These are phyloP conservation scores for Daedalea quercina DNA, from an alignment of 768 basidiomycete genomes.

Conservation along the genomic window DNA sequence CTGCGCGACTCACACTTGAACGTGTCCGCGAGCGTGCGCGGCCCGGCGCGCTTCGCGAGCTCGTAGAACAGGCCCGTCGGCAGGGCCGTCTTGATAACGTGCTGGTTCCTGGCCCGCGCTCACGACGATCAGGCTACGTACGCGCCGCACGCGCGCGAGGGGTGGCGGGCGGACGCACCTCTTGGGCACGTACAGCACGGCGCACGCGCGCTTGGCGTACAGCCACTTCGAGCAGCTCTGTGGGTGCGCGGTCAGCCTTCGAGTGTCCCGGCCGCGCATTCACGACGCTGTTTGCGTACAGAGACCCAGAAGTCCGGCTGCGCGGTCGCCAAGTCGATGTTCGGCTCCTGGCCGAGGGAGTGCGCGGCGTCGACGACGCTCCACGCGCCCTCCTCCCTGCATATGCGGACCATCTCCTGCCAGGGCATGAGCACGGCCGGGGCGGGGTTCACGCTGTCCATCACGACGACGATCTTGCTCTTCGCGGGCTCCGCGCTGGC, in stretches of 20 bases:
- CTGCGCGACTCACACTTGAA: too few species aligned
- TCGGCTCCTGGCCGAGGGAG: conserved; percentile 55
- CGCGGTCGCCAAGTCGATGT: conserved; percentile 40
- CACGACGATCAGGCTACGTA: too few species aligned
- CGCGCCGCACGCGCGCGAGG: too few species aligned
- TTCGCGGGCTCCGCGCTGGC: conserved; percentile 3
- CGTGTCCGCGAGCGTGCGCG: conserved; percentile 15
- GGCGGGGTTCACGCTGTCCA: conserved; percentile 61
- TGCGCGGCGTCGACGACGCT: conserved; percentile 77
- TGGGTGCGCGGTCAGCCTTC: not conserved
- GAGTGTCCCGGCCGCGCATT: too few species aligned
- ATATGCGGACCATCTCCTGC: conserved; percentile 58
- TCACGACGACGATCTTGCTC: conserved; percentile 51
- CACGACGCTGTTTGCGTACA: conserved; percentile 30
- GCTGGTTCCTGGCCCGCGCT: conserved; percentile 46
- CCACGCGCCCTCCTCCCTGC: conserved; percentile 49
- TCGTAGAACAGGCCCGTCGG: conserved; percentile 47
- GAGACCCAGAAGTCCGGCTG: conserved; percentile 73
- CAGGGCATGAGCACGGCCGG: conserved; percentile 59
- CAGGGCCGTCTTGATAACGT: conserved; percentile 47
- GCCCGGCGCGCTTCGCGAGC: conserved; percentile 27
- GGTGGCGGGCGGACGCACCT: conserved; percentile 27
- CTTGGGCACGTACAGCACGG: conserved; percentile 57
- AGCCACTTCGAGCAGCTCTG: conserved; percentile 87
- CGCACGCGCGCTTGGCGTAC: conserved; percentile 54